Evolutionary conservation across 306 rosid species (phyloP), one percentile per base, ranked within the genome.

Genomic region (Vachellia collinsii): DNA sequence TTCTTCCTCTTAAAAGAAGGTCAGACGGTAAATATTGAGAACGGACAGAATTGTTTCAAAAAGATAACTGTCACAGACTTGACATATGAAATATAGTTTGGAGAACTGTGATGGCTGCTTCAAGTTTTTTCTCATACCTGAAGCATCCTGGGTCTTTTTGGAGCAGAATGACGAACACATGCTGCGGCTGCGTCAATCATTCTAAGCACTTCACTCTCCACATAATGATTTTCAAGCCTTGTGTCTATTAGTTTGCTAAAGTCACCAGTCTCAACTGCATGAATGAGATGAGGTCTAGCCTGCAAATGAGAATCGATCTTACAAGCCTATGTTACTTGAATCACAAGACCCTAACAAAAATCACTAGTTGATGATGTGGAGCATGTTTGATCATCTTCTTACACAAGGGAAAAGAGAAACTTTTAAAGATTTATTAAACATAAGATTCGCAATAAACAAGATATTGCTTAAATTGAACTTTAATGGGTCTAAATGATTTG

Each of bases 171-270:
- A 63, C 99, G 96, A 80, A 95, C 84, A 73, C 99, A 95, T 7
- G 98, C 99, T 50, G 97, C 96, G 14, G 99, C 99, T 20, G 92
- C 96, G 83, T 95, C 97, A 22, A 93, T 62, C 99, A 95, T 95
- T 84, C 94, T 89, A 74, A 86, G 70, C 92, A 95, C 87, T 88
- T 93, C 94, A 75, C 80, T 79, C 90, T 92, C 97, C 77, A 93
- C 94, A 11, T 79, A 95, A 11, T 83, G 87, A n/a, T 84, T 87
- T 70, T 84, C 85, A 22, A 95, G 94, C 78, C 94, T 84, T 54
- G 88, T 88, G 80, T 95, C 99, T 77, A 86, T 77, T 42, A 95
- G 43, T 64, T 77, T 89, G 11, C 90, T 59, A 43, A 85, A 82
- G 29, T 91, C 87, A 10, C 89, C 91, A 39, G 92, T 90, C 85